A percentile compares a stretch with the other conserved stretches of the same genome.
These are phyloP conservation scores for Geranomyces michiganensis DNA, from an alignment of 192 early-diverging fungal species.

Conservation along the genomic window DNA sequence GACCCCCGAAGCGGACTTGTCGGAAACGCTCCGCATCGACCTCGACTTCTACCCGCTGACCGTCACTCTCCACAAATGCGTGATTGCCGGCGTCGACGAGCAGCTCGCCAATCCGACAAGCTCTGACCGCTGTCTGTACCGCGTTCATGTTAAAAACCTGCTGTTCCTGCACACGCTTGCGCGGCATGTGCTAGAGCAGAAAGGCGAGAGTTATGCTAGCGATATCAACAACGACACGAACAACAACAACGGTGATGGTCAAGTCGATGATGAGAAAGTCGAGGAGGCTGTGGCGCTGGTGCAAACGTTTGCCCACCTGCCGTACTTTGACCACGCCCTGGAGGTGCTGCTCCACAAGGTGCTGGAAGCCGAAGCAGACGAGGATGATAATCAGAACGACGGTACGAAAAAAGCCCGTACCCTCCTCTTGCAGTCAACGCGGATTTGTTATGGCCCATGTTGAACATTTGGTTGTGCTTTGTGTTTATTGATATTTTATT, in stretches of 20 bases:
- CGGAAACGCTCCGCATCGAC: slow-evolving; percentile 55
- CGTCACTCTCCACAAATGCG: slow-evolving; percentile 69
- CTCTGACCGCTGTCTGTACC: slow-evolving; percentile 64
- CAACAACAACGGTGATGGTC: not conserved
- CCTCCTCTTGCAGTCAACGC: too few relatives aligned
- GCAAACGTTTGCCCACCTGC: slow-evolving; percentile 67
- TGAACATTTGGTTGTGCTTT: too few relatives aligned
- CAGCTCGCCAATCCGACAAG: slow-evolving; percentile 58
- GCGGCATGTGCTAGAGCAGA: not conserved
- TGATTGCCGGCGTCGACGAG: slow-evolving; percentile 77
- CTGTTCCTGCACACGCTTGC: not conserved
- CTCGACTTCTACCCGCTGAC: slow-evolving; percentile 80
- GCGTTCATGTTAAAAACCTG: slow-evolving; percentile 59
- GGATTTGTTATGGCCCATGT: too few relatives aligned
- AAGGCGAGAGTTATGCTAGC: not conserved
- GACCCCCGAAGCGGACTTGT: slow-evolving; percentile 3
- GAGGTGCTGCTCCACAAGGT: slow-evolving; percentile 90
- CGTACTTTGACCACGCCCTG: slow-evolving; percentile 90
- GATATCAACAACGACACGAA: not conserved
- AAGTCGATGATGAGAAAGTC: slow-evolving; percentile 16
- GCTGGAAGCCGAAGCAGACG: slow-evolving; percentile 77
- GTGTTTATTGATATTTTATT: not conserved
- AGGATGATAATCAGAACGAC: not conserved
- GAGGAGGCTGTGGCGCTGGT: slow-evolving; percentile 72
- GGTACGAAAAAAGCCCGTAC: too few relatives aligned